Base-by-base conservation (phyloP, 2,329 filamentous ascomycete genomes). In the Cadophora luteo-olivacea region DNA sequence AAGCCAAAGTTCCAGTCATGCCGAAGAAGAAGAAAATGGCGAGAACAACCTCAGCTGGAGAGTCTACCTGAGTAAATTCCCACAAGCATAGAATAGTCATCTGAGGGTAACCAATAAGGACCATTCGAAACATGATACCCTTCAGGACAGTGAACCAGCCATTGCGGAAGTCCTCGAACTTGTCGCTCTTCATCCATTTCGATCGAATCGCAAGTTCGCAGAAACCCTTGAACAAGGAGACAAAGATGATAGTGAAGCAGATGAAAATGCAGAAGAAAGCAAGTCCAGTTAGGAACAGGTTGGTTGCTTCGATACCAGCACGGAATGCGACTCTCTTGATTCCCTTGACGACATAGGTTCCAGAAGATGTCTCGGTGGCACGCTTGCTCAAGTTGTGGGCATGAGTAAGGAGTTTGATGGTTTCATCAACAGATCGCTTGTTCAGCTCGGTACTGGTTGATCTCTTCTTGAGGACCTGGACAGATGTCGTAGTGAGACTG, bases 121-220 rank as follows among this genome's bases (percentile, higher is more conserved):
- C 89, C 76, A 97, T 86, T 72, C 95, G 92, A 87, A 96, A 97
- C 72, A 97, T 85, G 74, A 97, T 97, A 67, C 95, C 95, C 84
- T 97, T 97, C 76, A 97, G 86, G 6, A 97, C 91, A 16, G 94
- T 94, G 72, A 91, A 89, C 95, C 95, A 97, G 74, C 93, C 94
- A 76, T 96, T 95, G 72, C 95, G 91, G 87, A 98, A 97, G 75
- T 97, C 94, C 74, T 91, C 85, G 81, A 97, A 97, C 75, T 92
- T 94, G 78, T 97, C 92, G 66, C 85, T 84, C 81, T 93, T 92
- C 84, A 97, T 93, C 85, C 88, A 91, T 75, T 89, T 89, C 70
- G 88, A 85, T 82, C 89, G 93, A 74, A 89, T 89, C 12, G 91
- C 88, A 61, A 92, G 79, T 80, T 97, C 94, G 79, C 91, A 93